A percentile compares a stretch with the other conserved stretches of the same genome.
Conservation (phyloP, 352 stramenopile genomes). For the Phytopythium litorale region DNA sequence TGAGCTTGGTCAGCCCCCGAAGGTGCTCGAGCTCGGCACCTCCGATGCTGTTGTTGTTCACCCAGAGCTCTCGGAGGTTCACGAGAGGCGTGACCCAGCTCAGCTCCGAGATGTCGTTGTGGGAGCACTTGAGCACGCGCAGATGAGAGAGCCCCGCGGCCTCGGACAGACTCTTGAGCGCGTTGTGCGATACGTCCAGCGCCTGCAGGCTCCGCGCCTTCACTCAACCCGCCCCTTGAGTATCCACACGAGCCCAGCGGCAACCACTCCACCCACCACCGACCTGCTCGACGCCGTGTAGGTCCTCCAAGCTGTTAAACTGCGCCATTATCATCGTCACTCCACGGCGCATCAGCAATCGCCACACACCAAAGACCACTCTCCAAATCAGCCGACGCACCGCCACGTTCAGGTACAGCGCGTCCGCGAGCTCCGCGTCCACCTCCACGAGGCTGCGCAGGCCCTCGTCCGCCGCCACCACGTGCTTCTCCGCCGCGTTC, state of each 20-base stretch:
- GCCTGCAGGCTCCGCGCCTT: slow-evolving; percentile 31
- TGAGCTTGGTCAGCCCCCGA: slow-evolving; percentile 32
- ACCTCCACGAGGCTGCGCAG: slow-evolving; percentile 27
- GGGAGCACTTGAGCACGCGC: slow-evolving; percentile 45
- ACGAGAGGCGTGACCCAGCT: slow-evolving; percentile 29
- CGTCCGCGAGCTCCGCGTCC: slow-evolving; percentile 10
- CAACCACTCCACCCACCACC: not conserved
- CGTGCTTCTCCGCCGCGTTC: slow-evolving; percentile 29
- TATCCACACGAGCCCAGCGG: not conserved
- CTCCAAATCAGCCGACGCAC: slow-evolving; percentile 17
- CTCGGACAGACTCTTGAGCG: slow-evolving; percentile 37
- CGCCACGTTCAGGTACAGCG: slow-evolving; percentile 59
- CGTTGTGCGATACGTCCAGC: slow-evolving; percentile 67
- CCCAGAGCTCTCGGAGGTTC: slow-evolving; percentile 52
- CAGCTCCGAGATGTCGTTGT: slow-evolving; percentile 54
- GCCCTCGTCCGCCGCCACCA: slow-evolving; percentile 56
- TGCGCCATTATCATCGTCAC: slow-evolving; percentile 7
- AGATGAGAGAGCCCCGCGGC: slow-evolving; percentile 36
- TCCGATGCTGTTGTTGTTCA: slow-evolving; percentile 54
- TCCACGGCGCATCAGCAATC: not conserved
- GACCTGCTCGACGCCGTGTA: slow-evolving; percentile 46
- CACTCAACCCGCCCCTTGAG: slow-evolving; percentile 12
- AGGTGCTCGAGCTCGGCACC: slow-evolving; percentile 44
- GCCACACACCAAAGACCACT: not conserved
- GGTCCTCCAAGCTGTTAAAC: slow-evolving; percentile 54